Evolutionary conservation across 139 green algal species (phyloP), one percentile per base, ranked within the genome.

Genomic region (Cymbomonas tetramitiformis): DNA sequence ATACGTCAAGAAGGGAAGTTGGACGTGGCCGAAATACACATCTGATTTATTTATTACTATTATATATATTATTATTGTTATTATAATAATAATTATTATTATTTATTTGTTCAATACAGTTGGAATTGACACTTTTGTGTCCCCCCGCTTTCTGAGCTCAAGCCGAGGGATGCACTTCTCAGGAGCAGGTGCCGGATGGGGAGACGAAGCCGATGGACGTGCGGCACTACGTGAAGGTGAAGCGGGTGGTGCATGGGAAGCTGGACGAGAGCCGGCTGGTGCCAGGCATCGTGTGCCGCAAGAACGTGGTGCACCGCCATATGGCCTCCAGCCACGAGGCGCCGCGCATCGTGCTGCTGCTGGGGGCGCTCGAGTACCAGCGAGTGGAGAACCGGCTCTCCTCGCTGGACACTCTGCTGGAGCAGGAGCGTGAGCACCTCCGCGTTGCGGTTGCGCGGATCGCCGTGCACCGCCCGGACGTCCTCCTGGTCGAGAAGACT

Each of bases 301-400:
- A 79, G 69, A 78, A 78, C 55, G 47, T 78, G 4, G 70, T 62
- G 21, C 57, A 76, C 38, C 30, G 38, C 18, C 46, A 41, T 18
- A 78, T 78, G 62, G n/a, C 29, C 1, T 24, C 46, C 2, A 21
- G 57, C 12, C 59, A 70, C 15, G 29, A 46, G 4, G 23, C 40
- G 9, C 56, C 70, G 7, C 29, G 58, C 4, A 19, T 78, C 4
- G 25, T 77, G 6, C 57, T 78, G 19, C 62, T 78, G 6, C 31
- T 38, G 3, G 64, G 70, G 12, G 38, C 70, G 2, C 52, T 78
- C 5, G 70, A 78, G 64, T 78, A 78, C 36, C 69, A 78, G 39
- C 68, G 69, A 19, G 29, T 34, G 12, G n/a, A 70, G 19, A 55
- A 62, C 30, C 44, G 44, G n/a, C 56, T 78, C 19, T 60, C 55